Base-by-base conservation (phyloP, 2,329 filamentous ascomycete species). In the Claviceps sp. region DNA sequence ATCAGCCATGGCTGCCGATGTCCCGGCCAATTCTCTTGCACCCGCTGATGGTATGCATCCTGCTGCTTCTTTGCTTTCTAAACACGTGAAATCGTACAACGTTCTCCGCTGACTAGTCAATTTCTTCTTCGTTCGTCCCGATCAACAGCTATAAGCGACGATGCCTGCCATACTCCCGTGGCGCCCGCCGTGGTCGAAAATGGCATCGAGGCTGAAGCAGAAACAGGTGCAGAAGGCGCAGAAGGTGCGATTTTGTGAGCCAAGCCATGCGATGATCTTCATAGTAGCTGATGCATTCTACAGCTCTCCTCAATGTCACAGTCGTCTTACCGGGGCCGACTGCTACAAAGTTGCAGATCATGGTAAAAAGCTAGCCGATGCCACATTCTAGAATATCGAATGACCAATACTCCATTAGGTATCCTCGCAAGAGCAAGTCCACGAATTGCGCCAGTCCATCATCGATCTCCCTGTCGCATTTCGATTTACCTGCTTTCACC, bases 401-500 rank as follows among this genome's bases (percentile, higher is more conserved):
- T 41, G 14, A 26, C 40, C 13, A 20, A 26, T n/a, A 14, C 30
- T 34, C 61, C 37, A 43, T 37, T 37, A 93, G 86, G 86, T 95
- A 52, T 91, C 88, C 43, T 84, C 84, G 58, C 86, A 95, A 75
- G 94, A 98, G 72, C 91, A 96, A 68, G 85, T 97, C 55, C 93
- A 97, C 70, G 93, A 98, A 74, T 84, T 98, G 61, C 87, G 93
- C 59, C 93, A 97, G 71, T 91, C 90, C 56, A 86, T 98, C 66
- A 89, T 96, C 71, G 93, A 98, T 70, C 78, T 89, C 48, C 93
- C 93, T 5, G 78, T 85, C 55, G 94, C 91, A 50, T 93, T 96
- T 72, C 89, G 95, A 70, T 96, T 96, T 74, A 95, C 93, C 50
- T 98, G 93, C 76, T 98, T 98, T 74, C 93, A 98, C 71, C 82